Conservation (phyloP, 495 filamentous ascomycete species). For the Penicillium maclennaniae region DNA sequence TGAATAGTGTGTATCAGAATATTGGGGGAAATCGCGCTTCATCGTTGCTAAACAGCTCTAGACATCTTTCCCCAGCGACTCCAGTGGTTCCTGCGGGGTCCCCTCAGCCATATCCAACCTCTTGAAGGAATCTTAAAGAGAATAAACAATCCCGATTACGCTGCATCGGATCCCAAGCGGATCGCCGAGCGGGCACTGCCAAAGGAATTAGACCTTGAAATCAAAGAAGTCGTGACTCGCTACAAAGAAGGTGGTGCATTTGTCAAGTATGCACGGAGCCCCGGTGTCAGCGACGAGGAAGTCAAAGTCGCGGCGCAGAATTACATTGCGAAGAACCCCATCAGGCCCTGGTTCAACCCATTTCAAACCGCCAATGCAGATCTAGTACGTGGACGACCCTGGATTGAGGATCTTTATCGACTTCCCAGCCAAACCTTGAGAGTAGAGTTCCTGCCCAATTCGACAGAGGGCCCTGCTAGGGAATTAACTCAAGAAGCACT, state of each 20-base stretch:
- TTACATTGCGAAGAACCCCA: conserved; percentile 62
- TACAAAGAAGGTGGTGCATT: conserved; percentile 92
- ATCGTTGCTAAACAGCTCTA: conserved; percentile 30
- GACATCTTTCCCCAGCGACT: conserved; percentile 81
- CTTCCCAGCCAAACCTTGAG: conserved; percentile 70
- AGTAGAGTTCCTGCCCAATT: conserved; percentile 77
- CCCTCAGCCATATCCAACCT: conserved; percentile 54
- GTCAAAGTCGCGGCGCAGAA: conserved; percentile 53
- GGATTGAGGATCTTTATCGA: conserved; percentile 89
- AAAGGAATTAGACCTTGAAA: conserved; percentile 52
- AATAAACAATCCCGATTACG: conserved; percentile 56
- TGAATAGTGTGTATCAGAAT: conserved; percentile 65
- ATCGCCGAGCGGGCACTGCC: conserved; percentile 64
- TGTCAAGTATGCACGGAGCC: conserved; percentile 72
- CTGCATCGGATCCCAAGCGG: conserved; percentile 58
- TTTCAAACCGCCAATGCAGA: conserved; percentile 64
- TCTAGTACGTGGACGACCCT: conserved; percentile 78
- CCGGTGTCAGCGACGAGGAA: conserved; percentile 47
- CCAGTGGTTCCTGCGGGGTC: conserved; percentile 58
- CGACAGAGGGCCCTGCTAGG: conserved; percentile 57
- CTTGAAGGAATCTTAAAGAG: conserved; percentile 59
- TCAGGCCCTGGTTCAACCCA: conserved; percentile 87
- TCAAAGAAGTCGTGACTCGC: conserved; percentile 75
- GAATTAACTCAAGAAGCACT: conserved; percentile 85
- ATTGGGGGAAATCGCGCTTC: neutral